These are phyloP conservation scores for Moesziomyces globuligerus DNA, from an alignment of 1,284 basidiomycete species.

Conservation along the genomic window DNA sequence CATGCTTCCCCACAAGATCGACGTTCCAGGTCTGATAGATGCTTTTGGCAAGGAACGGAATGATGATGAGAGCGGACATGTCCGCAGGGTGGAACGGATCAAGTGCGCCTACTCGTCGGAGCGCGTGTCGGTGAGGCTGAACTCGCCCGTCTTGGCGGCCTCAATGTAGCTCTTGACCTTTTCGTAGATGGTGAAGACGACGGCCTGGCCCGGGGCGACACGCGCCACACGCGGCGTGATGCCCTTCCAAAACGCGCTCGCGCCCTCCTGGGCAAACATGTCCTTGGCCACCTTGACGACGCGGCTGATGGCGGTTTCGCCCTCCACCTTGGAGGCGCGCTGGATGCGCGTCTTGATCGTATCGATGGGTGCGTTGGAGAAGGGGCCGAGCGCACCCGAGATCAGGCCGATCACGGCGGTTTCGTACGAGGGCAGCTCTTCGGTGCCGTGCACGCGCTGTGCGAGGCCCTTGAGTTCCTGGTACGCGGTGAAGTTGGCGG, in stretches of 20 bases:
- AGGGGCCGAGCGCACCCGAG: slow-evolving; percentile 94
- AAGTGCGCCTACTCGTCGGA: slow-evolving; percentile 50
- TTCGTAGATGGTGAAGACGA: slow-evolving; percentile 70
- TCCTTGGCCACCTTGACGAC: slow-evolving; percentile 83
- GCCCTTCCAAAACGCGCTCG: slow-evolving; percentile 81
- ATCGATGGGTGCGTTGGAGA: slow-evolving; percentile 96
- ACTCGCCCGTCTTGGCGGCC: slow-evolving; percentile 59
- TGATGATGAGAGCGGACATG: too few relatives aligned
- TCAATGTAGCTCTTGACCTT: slow-evolving; percentile 66
- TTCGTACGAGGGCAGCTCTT: slow-evolving; percentile 80
- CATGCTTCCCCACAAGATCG: too few relatives aligned
- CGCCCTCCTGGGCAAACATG: slow-evolving; percentile 93
- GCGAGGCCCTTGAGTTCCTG: slow-evolving; percentile 91
- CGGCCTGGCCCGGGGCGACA: slow-evolving; percentile 80
- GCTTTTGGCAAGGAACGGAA: too few relatives aligned
- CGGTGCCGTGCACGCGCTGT: slow-evolving; percentile 74
- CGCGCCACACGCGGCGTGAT: slow-evolving; percentile 96
- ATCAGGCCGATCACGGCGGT: slow-evolving; percentile 93
- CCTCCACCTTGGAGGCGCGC: slow-evolving; percentile 81
- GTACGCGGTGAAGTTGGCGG: slow-evolving; percentile 98
- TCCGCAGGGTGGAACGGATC: too few relatives aligned
- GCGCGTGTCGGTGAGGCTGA: slow-evolving; percentile 53
- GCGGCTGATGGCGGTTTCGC: slow-evolving; percentile 78
- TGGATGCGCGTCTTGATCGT: slow-evolving; percentile 91
- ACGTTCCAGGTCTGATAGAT: too few relatives aligned